Evolutionary conservation across 306 rosid genomes (phyloP).

Genomic region (Vachellia collinsii): DNA sequence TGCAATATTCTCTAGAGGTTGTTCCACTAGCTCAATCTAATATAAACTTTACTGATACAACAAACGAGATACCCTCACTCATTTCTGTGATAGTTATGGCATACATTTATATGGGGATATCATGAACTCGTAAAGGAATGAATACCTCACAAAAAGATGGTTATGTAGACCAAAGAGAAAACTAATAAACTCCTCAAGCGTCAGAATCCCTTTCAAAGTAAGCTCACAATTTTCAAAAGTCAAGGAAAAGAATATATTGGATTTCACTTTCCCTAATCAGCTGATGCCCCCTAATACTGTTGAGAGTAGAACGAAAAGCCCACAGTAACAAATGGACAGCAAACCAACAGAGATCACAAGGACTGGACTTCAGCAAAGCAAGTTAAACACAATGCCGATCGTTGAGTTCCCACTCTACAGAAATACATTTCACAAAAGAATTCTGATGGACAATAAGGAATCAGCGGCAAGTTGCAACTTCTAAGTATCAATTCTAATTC

Average conservation of each 20-base stretch:
- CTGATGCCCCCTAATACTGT: constrained; percentile 42
- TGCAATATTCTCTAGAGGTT: not conserved
- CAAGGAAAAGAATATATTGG: constrained; percentile 27
- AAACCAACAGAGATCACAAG: constrained; percentile 48
- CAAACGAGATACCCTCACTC: not conserved
- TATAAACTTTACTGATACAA: not conserved
- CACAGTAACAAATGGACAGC: constrained; percentile 51
- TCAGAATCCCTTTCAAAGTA: constrained; percentile 54
- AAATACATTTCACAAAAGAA: not conserved
- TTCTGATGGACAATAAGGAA: not conserved
- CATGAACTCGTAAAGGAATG: constrained; percentile 47
- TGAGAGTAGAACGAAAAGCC: constrained; percentile 36
- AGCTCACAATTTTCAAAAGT: constrained; percentile 47
- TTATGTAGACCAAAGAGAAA: constrained; percentile 44
- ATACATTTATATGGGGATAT: not conserved
- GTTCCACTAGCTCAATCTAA: not conserved
- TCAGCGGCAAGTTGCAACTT: constrained; percentile 48
- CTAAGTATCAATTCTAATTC: not conserved
- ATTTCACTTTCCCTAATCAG: constrained; percentile 32
- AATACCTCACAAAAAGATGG: constrained; percentile 53
- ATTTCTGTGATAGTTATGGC: not conserved
- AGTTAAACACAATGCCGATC: constrained; percentile 17
- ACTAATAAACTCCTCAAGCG: constrained; percentile 43
- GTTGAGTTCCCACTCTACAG: not conserved
- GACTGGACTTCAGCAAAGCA: constrained; percentile 45